A percentile compares a stretch with the other conserved stretches of the same genome.
Conservation (phyloP, 495 filamentous ascomycete genomes). For the Aspergillus ellipticus region DNA sequence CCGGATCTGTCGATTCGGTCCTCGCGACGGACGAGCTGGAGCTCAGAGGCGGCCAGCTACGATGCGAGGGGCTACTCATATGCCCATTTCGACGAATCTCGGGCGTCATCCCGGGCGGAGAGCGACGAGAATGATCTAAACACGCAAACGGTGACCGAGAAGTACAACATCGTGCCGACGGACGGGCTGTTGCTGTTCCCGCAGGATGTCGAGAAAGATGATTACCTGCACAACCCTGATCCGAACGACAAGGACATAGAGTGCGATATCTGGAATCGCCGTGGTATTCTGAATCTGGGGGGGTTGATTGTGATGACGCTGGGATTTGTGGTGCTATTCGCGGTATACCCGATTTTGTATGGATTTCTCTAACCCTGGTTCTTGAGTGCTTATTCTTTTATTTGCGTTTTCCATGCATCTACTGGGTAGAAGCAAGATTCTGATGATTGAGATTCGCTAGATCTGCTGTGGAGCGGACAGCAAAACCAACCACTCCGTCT, state of each 20-base stretch:
- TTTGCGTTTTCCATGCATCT: not conserved
- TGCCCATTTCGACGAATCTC: conserved; percentile 52
- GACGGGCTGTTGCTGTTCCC: conserved; percentile 68
- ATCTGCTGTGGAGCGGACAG: conserved; percentile 49
- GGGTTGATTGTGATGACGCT: conserved; percentile 58
- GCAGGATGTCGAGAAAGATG: conserved; percentile 76
- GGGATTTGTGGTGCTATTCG: conserved; percentile 64
- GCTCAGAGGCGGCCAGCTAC: conserved; percentile 51
- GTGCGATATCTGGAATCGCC: conserved; percentile 64
- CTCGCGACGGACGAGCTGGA: conserved; percentile 57
- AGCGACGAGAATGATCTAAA: conserved; percentile 67
- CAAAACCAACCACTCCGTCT: conserved; percentile 24
- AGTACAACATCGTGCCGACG: conserved; percentile 73
- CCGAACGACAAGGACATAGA: conserved; percentile 60
- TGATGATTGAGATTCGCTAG: conserved; percentile 31
- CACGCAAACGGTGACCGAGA: conserved; percentile 74
- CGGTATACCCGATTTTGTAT: conserved; percentile 72
- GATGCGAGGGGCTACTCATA: conserved; percentile 45
- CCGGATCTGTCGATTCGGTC: conserved; percentile 43
- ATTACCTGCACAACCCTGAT: conserved; percentile 71
- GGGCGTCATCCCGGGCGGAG: conserved; percentile 55
- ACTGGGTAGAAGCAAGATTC: not conserved
- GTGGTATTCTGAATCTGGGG: conserved; percentile 66
- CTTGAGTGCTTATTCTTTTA: not conserved
- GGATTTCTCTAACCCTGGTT: conserved; percentile 23